A percentile compares a stretch with the other conserved stretches of the same genome.
Evolutionary conservation across 2,329 filamentous ascomycete genomes (phyloP).

Genomic region (Fusarium praegraminearum): DNA sequence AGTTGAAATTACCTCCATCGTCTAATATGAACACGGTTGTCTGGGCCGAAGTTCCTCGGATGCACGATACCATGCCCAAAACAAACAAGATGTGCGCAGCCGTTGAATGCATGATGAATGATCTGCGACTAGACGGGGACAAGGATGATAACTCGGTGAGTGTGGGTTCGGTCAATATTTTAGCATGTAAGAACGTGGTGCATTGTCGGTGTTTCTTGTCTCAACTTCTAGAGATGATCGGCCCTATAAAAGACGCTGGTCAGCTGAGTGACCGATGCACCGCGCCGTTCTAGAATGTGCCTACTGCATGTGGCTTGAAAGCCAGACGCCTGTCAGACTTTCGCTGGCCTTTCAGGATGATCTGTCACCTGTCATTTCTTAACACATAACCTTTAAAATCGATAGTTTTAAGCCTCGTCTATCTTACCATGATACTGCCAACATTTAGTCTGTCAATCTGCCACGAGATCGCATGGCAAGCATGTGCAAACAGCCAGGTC

Average conservation of each 20-base stretch:
- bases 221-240: neutral
- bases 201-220: neutral
- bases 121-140: neutral
- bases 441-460: neutral
- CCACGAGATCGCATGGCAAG: neutral
- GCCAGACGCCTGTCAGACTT: neutral
- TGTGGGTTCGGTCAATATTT: neutral
- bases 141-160: neutral
- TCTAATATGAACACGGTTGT: neutral
- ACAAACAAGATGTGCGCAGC: neutral
- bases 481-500: neutral
- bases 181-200: neutral
- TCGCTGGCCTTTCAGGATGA: neutral
- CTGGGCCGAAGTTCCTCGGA: neutral
- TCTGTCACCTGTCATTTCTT: neutral
- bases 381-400: neutral
- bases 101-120: neutral
- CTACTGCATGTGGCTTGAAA: neutral
- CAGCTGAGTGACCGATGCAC: neutral
- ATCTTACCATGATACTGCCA: neutral
- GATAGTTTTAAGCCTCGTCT: neutral
- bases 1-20: neutral
- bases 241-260: neutral
- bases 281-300: neutral
- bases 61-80: neutral